Conservation (phyloP, 2,329 filamentous ascomycete genomes). For the Colletotrichum acutatum region DNA sequence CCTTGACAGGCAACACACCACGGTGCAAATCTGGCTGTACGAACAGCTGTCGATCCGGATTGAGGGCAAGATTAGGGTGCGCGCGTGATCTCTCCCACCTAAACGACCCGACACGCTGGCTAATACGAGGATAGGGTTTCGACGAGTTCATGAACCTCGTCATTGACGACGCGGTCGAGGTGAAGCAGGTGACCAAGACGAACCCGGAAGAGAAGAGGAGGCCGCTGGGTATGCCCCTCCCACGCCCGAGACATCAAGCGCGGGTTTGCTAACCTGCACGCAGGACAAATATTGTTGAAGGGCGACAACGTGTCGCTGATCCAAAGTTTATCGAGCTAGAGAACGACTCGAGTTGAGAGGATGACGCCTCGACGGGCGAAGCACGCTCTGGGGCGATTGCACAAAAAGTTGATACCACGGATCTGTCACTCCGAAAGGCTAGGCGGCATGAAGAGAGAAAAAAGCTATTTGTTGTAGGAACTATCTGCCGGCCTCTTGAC, state of each 20-base stretch:
- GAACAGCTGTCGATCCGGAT: constrained; percentile 95
- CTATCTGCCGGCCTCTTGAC: constrained; percentile 51
- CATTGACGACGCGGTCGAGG: constrained; percentile 93
- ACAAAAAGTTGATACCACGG: constrained; percentile 34
- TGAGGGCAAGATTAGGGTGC: constrained; percentile 93
- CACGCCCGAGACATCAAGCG: background rate
- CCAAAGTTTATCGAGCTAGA: constrained; percentile 72
- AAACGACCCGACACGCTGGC: background rate
- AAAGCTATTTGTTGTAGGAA: constrained; percentile 41
- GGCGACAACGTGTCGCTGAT: constrained; percentile 90
- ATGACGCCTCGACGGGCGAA: constrained; percentile 41
- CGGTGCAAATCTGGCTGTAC: constrained; percentile 95
- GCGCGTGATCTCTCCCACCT: constrained; percentile 43
- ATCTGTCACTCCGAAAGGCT: constrained; percentile 8
- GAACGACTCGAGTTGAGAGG: constrained; percentile 58
- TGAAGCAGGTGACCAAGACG: constrained; percentile 84
- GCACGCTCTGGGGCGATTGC: constrained; percentile 5
- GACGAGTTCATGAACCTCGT: constrained; percentile 99
- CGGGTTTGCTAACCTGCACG: constrained; percentile 39
- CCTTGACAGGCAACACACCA: constrained; percentile 68
- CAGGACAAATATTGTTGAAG: constrained; percentile 87
- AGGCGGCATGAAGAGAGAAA: constrained; percentile 56
- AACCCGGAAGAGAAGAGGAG: constrained; percentile 81
- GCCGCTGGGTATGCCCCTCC: constrained; percentile 72
- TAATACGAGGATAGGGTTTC: constrained; percentile 74